Base-by-base conservation (phyloP, 148 eudicot species). In the Beta vulgaris region DNA sequence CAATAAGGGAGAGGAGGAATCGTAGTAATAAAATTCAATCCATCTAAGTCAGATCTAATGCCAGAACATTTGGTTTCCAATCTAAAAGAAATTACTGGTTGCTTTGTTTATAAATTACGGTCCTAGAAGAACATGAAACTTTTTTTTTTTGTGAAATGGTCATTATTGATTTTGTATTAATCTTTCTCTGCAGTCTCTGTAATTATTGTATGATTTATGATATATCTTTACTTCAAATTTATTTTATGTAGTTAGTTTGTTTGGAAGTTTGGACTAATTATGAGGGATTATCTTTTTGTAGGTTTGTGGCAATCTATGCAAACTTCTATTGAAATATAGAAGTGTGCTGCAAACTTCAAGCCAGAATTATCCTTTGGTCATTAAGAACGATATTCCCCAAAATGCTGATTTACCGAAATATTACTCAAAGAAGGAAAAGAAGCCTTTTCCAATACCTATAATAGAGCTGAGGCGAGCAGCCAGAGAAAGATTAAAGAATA, bases 391-490 rank as follows among this genome's bases (percentile, higher is more conserved):
- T 40, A 53, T 74, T 76, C 97, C 96, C 57, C 98, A 95, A 79
- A 95, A 95, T 86, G 81, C 93, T 39, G 97, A 95, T 87, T 85
- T 95, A 10, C 97, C 98, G 25, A 92, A 82, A 43, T 89, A 87
- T 77, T 87, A 83, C 74, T 86, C 97, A 39, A 95, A 84, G 80
- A 94, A 85, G 77, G 97, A 91, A 80, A 95, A 95, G 77, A 92
- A 90, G 81, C 97, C 98, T 63, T 95, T 92, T 75, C 97, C 93
- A 7, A 82, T 86, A 78, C 97, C 97, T 78, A 85, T 95, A 75
- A 82, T 95, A n/a, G 98, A 95, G 78, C 85, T 95, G 72, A 86
- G 98, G 76, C 86, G 97, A 75, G 91, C 91, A 69, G 97, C 98
- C 79, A 73, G 97, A 76, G 91, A 95, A 85, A 90, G 97, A 83